phyloP scores from a whole-genome alignment of 305 asterid species.

The Rubia tinctorum region DNA sequence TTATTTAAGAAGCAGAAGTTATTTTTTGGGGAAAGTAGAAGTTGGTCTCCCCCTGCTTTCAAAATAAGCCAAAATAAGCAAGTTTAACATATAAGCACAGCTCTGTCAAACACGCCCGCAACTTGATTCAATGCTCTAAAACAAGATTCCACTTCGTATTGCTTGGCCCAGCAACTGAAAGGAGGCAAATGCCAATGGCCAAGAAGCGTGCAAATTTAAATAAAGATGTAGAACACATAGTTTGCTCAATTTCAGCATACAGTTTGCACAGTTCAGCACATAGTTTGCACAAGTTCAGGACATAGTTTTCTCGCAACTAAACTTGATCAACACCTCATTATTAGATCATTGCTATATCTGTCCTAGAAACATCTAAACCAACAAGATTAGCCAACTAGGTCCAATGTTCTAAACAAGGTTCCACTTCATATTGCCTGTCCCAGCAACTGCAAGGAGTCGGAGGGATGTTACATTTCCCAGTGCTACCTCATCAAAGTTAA shows the following conservation, averaged over 20 bases:
- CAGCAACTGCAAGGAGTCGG: constrained; percentile 7
- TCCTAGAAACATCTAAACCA: not conserved
- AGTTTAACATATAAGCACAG: too few species aligned
- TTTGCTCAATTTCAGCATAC: not conserved
- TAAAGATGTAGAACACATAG: constrained; percentile 59
- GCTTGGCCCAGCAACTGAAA: too few species aligned
- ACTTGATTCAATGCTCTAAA: constrained; percentile 60
- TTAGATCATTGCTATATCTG: not conserved
- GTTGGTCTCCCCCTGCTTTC: too few species aligned
- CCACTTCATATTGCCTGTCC: constrained; percentile 38
- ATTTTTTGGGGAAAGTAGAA: too few species aligned
- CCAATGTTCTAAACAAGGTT: constrained; percentile 48
- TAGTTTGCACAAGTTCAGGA: not conserved
- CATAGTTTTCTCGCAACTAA: not conserved
- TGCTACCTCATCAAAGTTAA: constrained; percentile 60
- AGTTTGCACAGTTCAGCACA: not conserved
- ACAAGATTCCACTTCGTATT: constrained; percentile 27
- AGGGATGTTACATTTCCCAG: constrained; percentile 50
- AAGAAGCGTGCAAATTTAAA: constrained; percentile 94
- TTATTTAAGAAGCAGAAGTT: too few species aligned
- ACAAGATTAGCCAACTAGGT: constrained; percentile 17
- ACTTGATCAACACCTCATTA: too few species aligned
- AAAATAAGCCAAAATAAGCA: too few species aligned
- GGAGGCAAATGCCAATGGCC: constrained; percentile 68
- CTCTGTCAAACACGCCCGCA: too few species aligned